Percentiles rank a stretch among this genome's conserved stretches.
These are phyloP conservation scores for Linanthus parryae DNA, from an alignment of 148 eudicot genomes.

Conservation along the genomic window DNA sequence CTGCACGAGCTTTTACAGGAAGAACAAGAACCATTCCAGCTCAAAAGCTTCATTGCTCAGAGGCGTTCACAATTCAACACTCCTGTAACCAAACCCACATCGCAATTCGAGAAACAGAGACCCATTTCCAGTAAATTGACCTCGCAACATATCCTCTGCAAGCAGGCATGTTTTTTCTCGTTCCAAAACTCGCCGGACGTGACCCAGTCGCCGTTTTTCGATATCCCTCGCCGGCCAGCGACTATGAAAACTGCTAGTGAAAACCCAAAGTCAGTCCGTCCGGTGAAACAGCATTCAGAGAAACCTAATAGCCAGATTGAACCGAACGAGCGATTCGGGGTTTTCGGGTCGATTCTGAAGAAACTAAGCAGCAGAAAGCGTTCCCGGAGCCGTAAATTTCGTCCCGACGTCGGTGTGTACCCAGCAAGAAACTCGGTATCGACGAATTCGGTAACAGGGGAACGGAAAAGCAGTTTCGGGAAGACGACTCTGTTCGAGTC, in stretches of 20 bases:
- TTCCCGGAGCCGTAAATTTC: slow-evolving; percentile 17
- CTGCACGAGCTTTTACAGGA: slow-evolving; percentile 25
- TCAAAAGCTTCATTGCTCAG: slow-evolving; percentile 17
- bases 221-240: slow-evolving; percentile 10
- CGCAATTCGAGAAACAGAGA: slow-evolving; percentile 21
- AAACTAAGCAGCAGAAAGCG: slow-evolving; percentile 26
- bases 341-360: slow-evolving; percentile 50
- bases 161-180: slow-evolving; percentile 47
- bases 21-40: slow-evolving; percentile 33
- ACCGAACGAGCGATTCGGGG: slow-evolving; percentile 26
- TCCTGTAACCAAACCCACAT: slow-evolving; percentile 6
- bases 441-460: not conserved
- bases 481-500: slow-evolving; percentile 4
- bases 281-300: slow-evolving; percentile 55
- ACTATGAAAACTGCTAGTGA: slow-evolving; percentile 9
- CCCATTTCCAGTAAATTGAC: slow-evolving; percentile 18
- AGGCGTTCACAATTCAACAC: slow-evolving; percentile 13
- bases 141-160: slow-evolving; percentile 20
- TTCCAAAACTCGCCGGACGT: slow-evolving; percentile 38
- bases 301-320: slow-evolving; percentile 31
- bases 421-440: too few relatives aligned
- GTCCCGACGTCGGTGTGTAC: too few relatives aligned
- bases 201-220: slow-evolving; percentile 30
- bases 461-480: not conserved
- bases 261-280: slow-evolving; percentile 18